A percentile compares a stretch with the other conserved stretches of the same genome.
Evolutionary conservation across 2,329 filamentous ascomycete genomes (phyloP).

Genomic region (Calonectria hongkongensis): DNA sequence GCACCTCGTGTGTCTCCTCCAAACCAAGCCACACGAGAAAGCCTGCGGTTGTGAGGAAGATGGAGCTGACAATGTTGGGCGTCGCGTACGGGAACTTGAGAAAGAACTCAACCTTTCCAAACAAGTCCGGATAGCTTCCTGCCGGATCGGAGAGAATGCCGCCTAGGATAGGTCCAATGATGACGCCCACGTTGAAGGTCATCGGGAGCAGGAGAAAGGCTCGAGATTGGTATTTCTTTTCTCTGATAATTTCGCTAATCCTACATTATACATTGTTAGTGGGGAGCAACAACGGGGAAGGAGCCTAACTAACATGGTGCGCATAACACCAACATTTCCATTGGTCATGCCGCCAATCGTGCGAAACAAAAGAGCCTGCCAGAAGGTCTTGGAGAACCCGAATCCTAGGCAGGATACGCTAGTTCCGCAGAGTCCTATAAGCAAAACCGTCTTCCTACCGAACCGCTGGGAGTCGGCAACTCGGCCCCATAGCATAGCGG

Average conservation of each 20-base stretch:
- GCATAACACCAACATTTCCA: constrained; percentile 83
- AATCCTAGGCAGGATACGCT: constrained; percentile 69
- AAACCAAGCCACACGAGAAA: constrained; percentile 69
- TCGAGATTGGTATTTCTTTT: constrained; percentile 78
- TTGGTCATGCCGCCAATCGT: constrained; percentile 83
- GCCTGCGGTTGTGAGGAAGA: constrained; percentile 67
- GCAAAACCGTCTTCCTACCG: constrained; percentile 85
- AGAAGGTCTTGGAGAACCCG: constrained; percentile 78
- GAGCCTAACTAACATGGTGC: constrained; percentile 76
- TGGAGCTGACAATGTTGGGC: constrained; percentile 72
- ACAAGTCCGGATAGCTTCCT: constrained; percentile 72
- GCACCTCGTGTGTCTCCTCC: constrained; percentile 71
- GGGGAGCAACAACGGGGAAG: not conserved
- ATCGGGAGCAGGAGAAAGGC: constrained; percentile 87
- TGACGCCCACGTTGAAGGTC: constrained; percentile 82
- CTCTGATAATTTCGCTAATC: constrained; percentile 82
- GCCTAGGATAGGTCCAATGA: constrained; percentile 81
- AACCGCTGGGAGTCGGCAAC: constrained; percentile 77
- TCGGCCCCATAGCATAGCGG: constrained; percentile 88
- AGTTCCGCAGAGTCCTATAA: constrained; percentile 85
- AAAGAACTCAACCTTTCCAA: constrained; percentile 69
- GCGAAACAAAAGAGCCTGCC: constrained; percentile 83
- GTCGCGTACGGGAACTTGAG: constrained; percentile 71
- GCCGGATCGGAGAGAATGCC: constrained; percentile 81
- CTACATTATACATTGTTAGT: constrained; percentile 42